Conservation (phyloP, 1,284 basidiomycete species). For the Pseudozyma sp. region DNA sequence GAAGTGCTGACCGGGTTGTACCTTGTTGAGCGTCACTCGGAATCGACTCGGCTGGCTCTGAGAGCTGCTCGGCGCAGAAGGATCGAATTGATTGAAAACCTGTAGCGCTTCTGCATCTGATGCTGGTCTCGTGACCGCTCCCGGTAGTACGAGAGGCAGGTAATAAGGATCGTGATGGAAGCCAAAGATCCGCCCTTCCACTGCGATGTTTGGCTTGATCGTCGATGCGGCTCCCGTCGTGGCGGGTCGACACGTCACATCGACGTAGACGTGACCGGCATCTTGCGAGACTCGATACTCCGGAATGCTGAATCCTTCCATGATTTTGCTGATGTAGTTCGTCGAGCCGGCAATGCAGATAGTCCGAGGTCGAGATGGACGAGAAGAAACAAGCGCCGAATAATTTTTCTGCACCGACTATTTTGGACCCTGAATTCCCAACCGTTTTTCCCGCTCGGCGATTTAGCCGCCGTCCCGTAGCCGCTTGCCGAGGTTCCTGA, state of each 20-base stretch:
- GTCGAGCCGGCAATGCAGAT: too few relatives aligned
- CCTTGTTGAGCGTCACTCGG: constrained; percentile 27
- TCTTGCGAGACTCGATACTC: constrained; percentile 24
- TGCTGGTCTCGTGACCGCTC: constrained; percentile 4
- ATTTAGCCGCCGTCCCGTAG: too few relatives aligned
- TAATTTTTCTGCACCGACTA: constrained; percentile 3
- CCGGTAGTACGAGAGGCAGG: constrained; percentile 38
- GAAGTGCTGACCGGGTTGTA: constrained; percentile 19
- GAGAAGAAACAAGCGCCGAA: constrained; percentile 1
- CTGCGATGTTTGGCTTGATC: constrained; percentile 28
- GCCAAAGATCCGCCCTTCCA: constrained; percentile 43
- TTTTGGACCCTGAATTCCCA: too few relatives aligned
- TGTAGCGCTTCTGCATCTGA: constrained; percentile 2
- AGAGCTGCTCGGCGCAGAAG: not conserved
- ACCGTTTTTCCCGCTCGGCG: too few relatives aligned
- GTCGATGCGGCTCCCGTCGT: not conserved
- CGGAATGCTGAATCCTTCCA: constrained; percentile 41
- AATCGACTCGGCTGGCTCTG: not conserved
- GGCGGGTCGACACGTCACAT: constrained; percentile 2
- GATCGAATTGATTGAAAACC: not conserved
- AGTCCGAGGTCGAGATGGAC: not conserved
- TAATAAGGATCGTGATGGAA: constrained; percentile 40
- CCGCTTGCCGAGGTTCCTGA: not conserved
- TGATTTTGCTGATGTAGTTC: not conserved
- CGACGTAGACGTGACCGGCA: constrained; percentile 23